Percentiles rank a stretch among this genome's conserved stretches.
These are phyloP conservation scores for Fusarium falciforme DNA, from an alignment of 2,329 filamentous ascomycete species.

Conservation along the genomic window DNA sequence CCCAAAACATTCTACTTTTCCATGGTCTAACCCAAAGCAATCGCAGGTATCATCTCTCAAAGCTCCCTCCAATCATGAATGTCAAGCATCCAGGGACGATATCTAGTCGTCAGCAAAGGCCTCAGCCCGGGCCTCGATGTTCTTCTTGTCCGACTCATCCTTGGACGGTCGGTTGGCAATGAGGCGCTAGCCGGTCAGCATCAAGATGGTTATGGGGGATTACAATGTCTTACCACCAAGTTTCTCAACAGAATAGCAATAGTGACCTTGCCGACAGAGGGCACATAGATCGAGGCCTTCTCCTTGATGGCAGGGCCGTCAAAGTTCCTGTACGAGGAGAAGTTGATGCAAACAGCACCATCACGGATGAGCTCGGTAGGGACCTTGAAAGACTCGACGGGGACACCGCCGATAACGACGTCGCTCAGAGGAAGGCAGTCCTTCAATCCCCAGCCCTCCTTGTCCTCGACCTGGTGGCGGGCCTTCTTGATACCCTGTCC, in stretches of 20 bases:
- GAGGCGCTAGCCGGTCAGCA: slow-evolving; percentile 57
- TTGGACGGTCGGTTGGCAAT: slow-evolving; percentile 61
- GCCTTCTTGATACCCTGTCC: slow-evolving; percentile 87
- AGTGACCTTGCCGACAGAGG: slow-evolving; percentile 96
- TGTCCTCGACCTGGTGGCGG: slow-evolving; percentile 87
- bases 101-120: slow-evolving; percentile 54
- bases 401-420: slow-evolving; percentile 94
- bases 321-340: slow-evolving; percentile 96
- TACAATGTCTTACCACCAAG: slow-evolving; percentile 72
- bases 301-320: slow-evolving; percentile 86
- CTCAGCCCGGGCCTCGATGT: slow-evolving; percentile 55
- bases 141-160: slow-evolving; percentile 49
- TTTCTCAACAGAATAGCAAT: slow-evolving; percentile 93
- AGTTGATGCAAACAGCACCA: slow-evolving; percentile 98
- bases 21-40: slow-evolving; percentile 31
- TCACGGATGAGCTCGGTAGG: slow-evolving; percentile 85
- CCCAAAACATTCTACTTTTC: slow-evolving; percentile 19
- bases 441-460: slow-evolving; percentile 81
- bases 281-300: slow-evolving; percentile 96
- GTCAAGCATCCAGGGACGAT: not conserved
- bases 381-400: slow-evolving; percentile 89
- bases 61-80: not conserved
- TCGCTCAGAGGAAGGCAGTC: slow-evolving; percentile 89
- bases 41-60: slow-evolving; percentile 1
- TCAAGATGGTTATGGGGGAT: slow-evolving; percentile 35